These are phyloP conservation scores for Russula abietina DNA, from an alignment of 768 basidiomycete species.

Conservation along the genomic window DNA sequence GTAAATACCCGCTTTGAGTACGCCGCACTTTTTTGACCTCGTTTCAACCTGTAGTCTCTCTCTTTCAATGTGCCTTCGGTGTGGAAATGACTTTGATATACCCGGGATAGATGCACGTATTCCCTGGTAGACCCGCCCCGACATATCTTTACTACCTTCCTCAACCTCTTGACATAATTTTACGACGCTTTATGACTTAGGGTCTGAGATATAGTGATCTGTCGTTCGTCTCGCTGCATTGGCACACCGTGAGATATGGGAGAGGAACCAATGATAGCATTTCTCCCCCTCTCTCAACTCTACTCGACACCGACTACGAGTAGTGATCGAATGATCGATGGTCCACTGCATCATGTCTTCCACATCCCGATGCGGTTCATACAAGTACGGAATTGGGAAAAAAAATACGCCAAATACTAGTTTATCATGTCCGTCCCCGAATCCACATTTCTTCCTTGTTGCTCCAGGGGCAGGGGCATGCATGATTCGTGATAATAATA, in stretches of 20 bases:
- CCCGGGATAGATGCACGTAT: neutral
- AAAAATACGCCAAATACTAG: neutral
- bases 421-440: neutral
- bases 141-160: neutral
- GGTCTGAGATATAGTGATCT: neutral
- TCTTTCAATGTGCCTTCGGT: neutral
- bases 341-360: too few relatives aligned
- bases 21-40: neutral
- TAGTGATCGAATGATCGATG: too few relatives aligned
- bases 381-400: neutral
- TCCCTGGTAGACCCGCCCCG: neutral
- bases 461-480: neutral
- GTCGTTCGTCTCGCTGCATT: neutral
- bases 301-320: too few relatives aligned
- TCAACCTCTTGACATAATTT: neutral
- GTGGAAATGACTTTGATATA: too few relatives aligned
- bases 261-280: neutral
- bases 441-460: neutral
- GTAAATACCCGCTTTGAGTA: neutral
- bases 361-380: neutral
- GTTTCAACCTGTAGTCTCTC: neutral
- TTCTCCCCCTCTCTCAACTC: neutral
- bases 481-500: neutral
- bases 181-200: neutral
- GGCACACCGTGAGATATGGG: neutral